Conservation (phyloP, 305 asterid species). For the Salvia sclarea region DNA sequence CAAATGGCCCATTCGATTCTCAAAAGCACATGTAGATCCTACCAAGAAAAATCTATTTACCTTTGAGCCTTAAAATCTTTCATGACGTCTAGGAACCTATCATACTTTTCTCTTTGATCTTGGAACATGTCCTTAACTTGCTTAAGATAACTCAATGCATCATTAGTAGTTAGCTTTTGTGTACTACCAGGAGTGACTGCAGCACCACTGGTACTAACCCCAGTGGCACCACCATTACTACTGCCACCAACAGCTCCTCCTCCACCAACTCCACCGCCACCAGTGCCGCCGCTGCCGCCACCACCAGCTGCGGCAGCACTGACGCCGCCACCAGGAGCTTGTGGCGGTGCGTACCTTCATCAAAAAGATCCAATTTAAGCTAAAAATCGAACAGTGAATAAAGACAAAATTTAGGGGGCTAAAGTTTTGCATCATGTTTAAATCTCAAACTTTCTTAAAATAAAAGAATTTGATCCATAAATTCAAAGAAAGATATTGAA, state of each 20-base stretch:
- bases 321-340: constrained; percentile 29
- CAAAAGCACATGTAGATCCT: constrained; percentile 18
- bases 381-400: constrained; percentile 5
- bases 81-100: constrained; percentile 96
- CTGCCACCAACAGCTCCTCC: constrained; percentile 31
- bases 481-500: background rate
- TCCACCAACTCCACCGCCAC: constrained; percentile 25
- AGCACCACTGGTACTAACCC: constrained; percentile 45
- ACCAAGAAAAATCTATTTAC: constrained; percentile 42
- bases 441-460: constrained; percentile 15
- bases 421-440: constrained; percentile 17
- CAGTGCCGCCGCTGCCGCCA: constrained; percentile 24
- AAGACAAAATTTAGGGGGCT: constrained; percentile 9
- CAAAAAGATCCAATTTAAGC: constrained; percentile 20
- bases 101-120: constrained; percentile 93
- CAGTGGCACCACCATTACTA: constrained; percentile 45
- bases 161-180: constrained; percentile 89
- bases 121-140: constrained; percentile 98
- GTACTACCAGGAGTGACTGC: constrained; percentile 59
- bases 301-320: no score
- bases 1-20: constrained; percentile 19
- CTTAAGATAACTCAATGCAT: constrained; percentile 90
- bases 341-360: constrained; percentile 43
- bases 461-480: background rate
- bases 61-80: constrained; percentile 98